Evolutionary conservation across 306 rosid genomes (phyloP), one percentile per base, ranked within the genome.

Genomic region (Bauhinia variegata): DNA sequence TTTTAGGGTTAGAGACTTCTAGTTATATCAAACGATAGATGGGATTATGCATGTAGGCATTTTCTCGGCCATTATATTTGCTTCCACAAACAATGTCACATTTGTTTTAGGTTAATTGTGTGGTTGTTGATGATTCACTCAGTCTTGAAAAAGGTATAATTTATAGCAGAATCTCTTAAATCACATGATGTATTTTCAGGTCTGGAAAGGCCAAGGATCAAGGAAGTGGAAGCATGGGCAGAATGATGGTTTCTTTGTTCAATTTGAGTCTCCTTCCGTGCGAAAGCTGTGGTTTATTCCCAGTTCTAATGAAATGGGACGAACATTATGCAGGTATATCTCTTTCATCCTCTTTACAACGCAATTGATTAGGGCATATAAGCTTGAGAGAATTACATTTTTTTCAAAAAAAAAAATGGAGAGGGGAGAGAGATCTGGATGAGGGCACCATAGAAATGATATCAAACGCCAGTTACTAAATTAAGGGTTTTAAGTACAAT

Each of bases 191-290:
- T 56, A 16, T 76, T 70, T 75, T 66, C 85, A 95, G 99, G 95
- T 95, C 53, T 95, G 99, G 99, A 95, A 91, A 78, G 99, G 99
- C 38, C 97, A 90, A 79, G 99, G 99, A 68, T 81, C 91, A 65
- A 85, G 97, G 71, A 90, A 91, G 75, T 95, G 99, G 99, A 95
- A 54, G 77, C 88, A 95, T 68, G 99, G 92, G 28, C 96, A 88
- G 43, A 83, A 67, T 17, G 99, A 95, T 79, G 99, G 99, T 57
- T 85, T 95, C 81, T 95, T 95, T 74, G 77, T 85, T 75, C 99
- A 95, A 70, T 87, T 95, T 62, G 99, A 95, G 87, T 73, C 92
- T 19, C 82, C 96, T 58, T 77, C 82, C 46, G 14, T 81, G 55
- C 84, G 99, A 64, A 88, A 87, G 82, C 78, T 95, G 64, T 90